Conservation (phyloP, 2,329 filamentous ascomycete genomes). For the Aspergillus aculeatinus region DNA sequence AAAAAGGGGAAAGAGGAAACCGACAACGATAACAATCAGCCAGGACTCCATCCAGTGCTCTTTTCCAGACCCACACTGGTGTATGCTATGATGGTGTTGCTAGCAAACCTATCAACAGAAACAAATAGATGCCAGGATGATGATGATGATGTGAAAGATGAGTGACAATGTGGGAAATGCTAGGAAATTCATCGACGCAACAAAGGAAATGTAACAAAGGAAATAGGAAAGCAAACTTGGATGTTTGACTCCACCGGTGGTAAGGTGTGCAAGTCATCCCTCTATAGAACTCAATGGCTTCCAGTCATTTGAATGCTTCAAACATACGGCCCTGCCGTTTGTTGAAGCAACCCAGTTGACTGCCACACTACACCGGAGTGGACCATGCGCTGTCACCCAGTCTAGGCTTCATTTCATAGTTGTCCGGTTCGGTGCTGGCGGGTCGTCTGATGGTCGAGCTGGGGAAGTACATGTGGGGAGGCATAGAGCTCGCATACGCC, state of each 20-base stretch:
- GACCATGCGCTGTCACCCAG: constrained; percentile 39
- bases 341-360: background rate
- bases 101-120: constrained; percentile 1
- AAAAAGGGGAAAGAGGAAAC: constrained; percentile 11
- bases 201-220: constrained; percentile 24
- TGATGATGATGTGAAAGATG: constrained; percentile 10
- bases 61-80: constrained; percentile 18
- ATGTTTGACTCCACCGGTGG: background rate
- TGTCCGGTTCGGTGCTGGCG: constrained; percentile 71
- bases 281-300: background rate
- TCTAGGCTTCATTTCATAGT: constrained; percentile 61
- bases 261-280: background rate
- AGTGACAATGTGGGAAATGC: background rate
- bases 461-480: constrained; percentile 70
- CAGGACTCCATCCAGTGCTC: constrained; percentile 28
- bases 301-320: constrained; percentile 1
- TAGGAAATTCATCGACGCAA: constrained; percentile 5
- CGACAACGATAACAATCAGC: constrained; percentile 20
- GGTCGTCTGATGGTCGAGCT: constrained; percentile 68
- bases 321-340: constrained; percentile 19
- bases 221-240: constrained; percentile 21
- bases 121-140: constrained; percentile 12
- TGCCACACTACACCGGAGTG: constrained; percentile 31
- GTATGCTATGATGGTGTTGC: constrained; percentile 16
- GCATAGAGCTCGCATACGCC: constrained; percentile 45